Percentiles rank a stretch among this genome's conserved stretches.
These are phyloP conservation scores for Fagopyrum tataricum DNA, from an alignment of 148 eudicot genomes.

Conservation along the genomic window DNA sequence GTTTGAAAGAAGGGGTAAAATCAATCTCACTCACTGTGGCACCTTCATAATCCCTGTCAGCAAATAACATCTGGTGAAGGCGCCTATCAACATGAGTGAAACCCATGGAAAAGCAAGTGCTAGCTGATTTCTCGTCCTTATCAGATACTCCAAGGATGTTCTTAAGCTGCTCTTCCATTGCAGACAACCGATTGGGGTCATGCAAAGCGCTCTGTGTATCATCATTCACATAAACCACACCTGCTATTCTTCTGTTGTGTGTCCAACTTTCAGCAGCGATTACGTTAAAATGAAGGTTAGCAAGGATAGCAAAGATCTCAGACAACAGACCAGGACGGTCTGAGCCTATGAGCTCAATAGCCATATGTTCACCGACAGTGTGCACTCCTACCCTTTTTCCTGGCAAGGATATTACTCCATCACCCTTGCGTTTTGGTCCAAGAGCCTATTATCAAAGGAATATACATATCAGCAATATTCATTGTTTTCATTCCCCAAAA, in stretches of 20 bases:
- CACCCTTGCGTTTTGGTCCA: constrained; percentile 65
- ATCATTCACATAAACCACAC: constrained; percentile 45
- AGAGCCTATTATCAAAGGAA: constrained; percentile 35
- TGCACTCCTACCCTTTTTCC: constrained; percentile 46
- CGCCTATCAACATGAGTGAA: constrained; percentile 40
- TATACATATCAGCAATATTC: background rate
- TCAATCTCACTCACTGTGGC: constrained; percentile 6
- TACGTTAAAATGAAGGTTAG: constrained; percentile 42
- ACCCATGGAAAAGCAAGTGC: constrained; percentile 43
- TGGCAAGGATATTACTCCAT: constrained; percentile 24
- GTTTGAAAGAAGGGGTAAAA: constrained; percentile 16
- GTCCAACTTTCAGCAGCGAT: constrained; percentile 62
- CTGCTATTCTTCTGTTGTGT: constrained; percentile 45
- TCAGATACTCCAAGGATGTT: constrained; percentile 33
- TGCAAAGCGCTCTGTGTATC: constrained; percentile 27
- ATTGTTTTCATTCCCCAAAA: background rate
- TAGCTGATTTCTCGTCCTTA: constrained; percentile 33
- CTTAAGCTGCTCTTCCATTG: constrained; percentile 27
- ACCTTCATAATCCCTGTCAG: constrained; percentile 55
- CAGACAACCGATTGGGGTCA: constrained; percentile 9
- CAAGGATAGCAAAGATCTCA: constrained; percentile 41
- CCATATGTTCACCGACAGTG: constrained; percentile 35
- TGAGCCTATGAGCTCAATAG: constrained; percentile 49
- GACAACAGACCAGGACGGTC: constrained; percentile 61
- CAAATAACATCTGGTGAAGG: constrained; percentile 58